Conservation (phyloP, 2,329 filamentous ascomycete species). For the Colletotrichum sp. region DNA sequence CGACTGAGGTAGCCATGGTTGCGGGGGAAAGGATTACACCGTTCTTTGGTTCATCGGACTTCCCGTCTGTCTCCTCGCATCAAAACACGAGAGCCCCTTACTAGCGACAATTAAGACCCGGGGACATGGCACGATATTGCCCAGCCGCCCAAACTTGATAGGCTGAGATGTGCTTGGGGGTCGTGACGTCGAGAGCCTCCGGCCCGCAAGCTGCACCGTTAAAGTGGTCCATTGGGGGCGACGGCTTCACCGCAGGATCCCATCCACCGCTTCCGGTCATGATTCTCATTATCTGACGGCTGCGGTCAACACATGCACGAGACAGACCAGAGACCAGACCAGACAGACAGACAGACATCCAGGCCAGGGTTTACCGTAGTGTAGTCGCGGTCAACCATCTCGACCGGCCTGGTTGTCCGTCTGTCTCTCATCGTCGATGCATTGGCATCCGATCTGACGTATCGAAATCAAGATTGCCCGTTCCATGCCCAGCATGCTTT, state of each 20-base stretch:
- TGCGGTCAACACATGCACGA: background rate
- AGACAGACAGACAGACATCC: background rate
- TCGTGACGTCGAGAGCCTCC: background rate
- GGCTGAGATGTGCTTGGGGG: background rate
- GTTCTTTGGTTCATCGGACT: slow-evolving; percentile 4
- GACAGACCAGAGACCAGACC: background rate
- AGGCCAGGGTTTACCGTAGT: background rate
- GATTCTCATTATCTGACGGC: background rate
- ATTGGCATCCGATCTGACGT: background rate
- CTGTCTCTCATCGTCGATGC: background rate
- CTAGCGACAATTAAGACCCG: background rate
- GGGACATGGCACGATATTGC: slow-evolving; percentile 1
- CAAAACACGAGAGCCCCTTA: slow-evolving; percentile 6
- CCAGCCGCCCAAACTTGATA: background rate
- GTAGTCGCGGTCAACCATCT: background rate
- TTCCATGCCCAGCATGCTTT: background rate
- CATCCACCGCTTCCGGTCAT: background rate
- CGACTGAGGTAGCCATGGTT: background rate
- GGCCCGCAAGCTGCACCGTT: background rate
- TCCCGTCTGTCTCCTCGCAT: background rate
- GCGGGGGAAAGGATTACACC: background rate
- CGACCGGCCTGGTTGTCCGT: background rate
- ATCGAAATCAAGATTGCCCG: background rate
- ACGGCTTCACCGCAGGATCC: background rate
- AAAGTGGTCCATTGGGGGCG: background rate